Evolutionary conservation across 345 rosid species (phyloP).

Genomic region (Geranium brycei): DNA sequence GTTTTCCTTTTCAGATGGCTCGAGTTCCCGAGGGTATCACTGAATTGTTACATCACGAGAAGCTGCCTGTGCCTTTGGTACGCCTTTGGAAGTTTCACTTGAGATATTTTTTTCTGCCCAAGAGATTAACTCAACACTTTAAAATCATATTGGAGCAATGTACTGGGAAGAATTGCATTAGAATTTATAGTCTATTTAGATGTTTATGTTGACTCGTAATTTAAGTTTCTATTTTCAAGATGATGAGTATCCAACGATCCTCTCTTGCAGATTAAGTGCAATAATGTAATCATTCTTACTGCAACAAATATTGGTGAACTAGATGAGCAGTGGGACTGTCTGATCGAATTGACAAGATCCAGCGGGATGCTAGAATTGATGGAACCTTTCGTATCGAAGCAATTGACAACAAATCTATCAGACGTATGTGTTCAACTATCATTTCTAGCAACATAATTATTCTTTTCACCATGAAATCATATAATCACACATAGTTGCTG

Average conservation of each 20-base stretch:
- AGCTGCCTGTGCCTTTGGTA: slow-evolving; percentile 81
- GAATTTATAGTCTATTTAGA: not conserved
- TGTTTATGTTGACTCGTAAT: too few relatives aligned
- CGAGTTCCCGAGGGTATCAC: slow-evolving; percentile 91
- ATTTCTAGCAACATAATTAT: too few relatives aligned
- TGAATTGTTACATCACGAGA: slow-evolving; percentile 78
- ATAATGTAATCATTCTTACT: slow-evolving; percentile 59
- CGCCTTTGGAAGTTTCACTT: slow-evolving; percentile 12
- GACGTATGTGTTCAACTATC: slow-evolving; percentile 35
- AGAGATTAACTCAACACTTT: not conserved
- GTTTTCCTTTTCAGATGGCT: slow-evolving; percentile 64
- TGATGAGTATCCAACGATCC: not conserved
- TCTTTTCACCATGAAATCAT: too few relatives aligned
- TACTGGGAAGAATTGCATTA: not conserved
- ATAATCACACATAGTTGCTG: too few relatives aligned
- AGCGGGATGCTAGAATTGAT: slow-evolving; percentile 29
- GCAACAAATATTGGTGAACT: slow-evolving; percentile 69
- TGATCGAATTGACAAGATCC: slow-evolving; percentile 45
- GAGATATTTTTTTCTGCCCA: not conserved
- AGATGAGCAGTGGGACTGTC: slow-evolving; percentile 72
- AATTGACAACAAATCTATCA: slow-evolving; percentile 37
- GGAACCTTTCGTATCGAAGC: slow-evolving; percentile 45
- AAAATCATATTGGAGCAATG: not conserved
- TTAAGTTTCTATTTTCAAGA: not conserved
- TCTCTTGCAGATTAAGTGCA: slow-evolving; percentile 64